Conservation (phyloP, 208 protist genomes). For the Leishmania arabica region DNA sequence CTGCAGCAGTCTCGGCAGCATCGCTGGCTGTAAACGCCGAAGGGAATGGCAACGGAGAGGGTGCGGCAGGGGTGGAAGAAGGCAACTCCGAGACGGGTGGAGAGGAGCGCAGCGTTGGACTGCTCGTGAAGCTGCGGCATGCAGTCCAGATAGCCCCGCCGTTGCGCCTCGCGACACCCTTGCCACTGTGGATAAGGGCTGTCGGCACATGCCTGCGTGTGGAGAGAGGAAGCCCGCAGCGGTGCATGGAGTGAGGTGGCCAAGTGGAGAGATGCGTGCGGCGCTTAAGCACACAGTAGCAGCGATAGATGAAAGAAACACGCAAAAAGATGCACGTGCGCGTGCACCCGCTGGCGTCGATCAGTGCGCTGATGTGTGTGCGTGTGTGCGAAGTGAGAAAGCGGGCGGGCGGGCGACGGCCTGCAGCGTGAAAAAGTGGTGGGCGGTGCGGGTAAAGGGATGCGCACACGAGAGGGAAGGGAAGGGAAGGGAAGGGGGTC, state of each 20-base stretch:
- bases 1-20: not conserved
- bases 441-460: too few species aligned
- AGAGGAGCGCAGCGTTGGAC: not conserved
- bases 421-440: not conserved
- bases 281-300: not conserved
- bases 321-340: not conserved
- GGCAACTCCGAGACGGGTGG: not conserved
- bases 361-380: not conserved
- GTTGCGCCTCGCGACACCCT: not conserved
- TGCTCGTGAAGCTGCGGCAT: not conserved
- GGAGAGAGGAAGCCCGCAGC: not conserved
- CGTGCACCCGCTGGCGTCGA: not conserved
- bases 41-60: not conserved
- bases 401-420: not conserved
- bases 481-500: not conserved
- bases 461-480: not conserved
- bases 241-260: not conserved
- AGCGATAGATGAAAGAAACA: not conserved
- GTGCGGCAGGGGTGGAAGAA: not conserved
- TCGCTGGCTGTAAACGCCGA: not conserved
- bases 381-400: not conserved
- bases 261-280: not conserved
- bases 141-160: not conserved
- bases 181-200: not conserved
- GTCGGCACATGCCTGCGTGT: not conserved